These are phyloP conservation scores for Helichrysum umbraculigerum DNA, from an alignment of 129 eudicot species.

Conservation along the genomic window DNA sequence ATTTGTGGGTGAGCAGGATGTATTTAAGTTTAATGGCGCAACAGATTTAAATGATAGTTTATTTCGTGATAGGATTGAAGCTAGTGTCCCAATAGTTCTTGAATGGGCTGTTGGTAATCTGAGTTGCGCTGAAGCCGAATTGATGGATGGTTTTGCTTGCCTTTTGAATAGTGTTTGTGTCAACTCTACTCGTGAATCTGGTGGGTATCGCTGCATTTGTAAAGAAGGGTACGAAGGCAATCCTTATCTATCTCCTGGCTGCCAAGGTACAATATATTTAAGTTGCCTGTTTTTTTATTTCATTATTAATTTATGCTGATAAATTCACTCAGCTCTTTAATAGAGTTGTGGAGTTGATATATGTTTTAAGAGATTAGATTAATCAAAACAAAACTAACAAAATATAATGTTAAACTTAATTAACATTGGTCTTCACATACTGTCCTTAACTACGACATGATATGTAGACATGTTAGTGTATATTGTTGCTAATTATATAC, in stretches of 20 bases:
- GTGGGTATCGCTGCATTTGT: constrained; percentile 42
- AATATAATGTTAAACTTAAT: no score
- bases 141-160: neutral
- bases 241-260: constrained; percentile 43
- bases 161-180: neutral
- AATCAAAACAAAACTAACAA: no score
- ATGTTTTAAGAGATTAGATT: no score
- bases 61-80: neutral
- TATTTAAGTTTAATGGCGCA: neutral
- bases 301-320: no score
- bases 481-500: no score
- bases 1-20: constrained; percentile 15
- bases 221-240: constrained; percentile 45
- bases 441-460: no score
- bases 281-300: no score
- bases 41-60: neutral
- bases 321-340: no score
- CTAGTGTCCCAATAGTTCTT: constrained; percentile 9
- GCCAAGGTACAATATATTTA: constrained; percentile 29
- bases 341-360: no score
- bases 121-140: neutral
- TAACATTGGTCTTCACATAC: no score
- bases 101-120: constrained; percentile 21
- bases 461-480: no score
- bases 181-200: neutral